phyloP scores from a whole-genome alignment of 768 basidiomycete genomes.

The Sistotremastrum suecicum region DNA sequence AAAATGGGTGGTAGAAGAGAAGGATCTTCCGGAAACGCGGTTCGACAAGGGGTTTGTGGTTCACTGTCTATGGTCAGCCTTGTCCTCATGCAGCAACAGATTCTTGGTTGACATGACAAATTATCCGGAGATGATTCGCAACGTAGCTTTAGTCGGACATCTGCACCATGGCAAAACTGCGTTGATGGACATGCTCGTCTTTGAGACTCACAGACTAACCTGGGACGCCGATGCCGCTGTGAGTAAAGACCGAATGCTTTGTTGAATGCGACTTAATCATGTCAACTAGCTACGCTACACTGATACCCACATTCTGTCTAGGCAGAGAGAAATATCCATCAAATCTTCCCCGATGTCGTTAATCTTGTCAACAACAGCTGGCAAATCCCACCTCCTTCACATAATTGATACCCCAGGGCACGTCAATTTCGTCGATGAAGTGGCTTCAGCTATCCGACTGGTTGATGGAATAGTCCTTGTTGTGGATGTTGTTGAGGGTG shows the following conservation, averaged over 20 bases:
- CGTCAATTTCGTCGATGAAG: conserved; percentile 98
- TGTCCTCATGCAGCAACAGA: conserved; percentile 25
- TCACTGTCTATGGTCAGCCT: neutral
- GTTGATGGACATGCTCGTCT: conserved; percentile 91
- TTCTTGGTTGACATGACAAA: conserved; percentile 85
- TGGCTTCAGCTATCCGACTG: conserved; percentile 73
- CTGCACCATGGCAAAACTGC: conserved; percentile 97
- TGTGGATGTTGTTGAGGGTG: conserved; percentile 98
- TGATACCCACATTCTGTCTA: conserved; percentile 83
- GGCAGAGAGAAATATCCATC: conserved; percentile 82
- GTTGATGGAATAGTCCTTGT: conserved; percentile 87
- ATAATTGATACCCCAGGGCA: conserved; percentile 96
- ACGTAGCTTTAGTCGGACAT: conserved; percentile 92
- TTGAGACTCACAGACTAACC: conserved; percentile 88
- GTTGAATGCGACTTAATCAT: conserved; percentile 6
- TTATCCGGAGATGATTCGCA: conserved; percentile 90
- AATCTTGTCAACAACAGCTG: conserved; percentile 65
- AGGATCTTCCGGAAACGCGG: conserved; percentile 91
- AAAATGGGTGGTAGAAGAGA: conserved; percentile 91
- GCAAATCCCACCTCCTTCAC: conserved; percentile 90
- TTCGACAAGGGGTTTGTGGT: conserved; percentile 82
- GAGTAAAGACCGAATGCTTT: conserved; percentile 16
- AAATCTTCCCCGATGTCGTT: conserved; percentile 97
- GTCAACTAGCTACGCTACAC: conserved; percentile 73
- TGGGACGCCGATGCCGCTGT: conserved; percentile 91